These are phyloP conservation scores for Penicillium odoratum DNA, from an alignment of 495 filamentous ascomycete genomes.

Conservation along the genomic window DNA sequence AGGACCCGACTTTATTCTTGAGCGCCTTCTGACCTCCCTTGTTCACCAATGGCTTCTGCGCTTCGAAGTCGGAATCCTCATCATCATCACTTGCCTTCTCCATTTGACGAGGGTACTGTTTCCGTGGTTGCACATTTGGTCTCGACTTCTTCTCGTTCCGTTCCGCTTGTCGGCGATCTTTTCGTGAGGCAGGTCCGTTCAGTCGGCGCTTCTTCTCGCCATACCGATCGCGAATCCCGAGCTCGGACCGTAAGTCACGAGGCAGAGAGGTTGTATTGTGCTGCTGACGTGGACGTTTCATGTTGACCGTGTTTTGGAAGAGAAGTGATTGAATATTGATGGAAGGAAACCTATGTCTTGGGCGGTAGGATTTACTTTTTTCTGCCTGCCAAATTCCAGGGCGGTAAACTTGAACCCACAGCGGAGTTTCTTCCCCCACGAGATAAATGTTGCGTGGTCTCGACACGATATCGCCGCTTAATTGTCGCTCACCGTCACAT, in stretches of 20 bases:
- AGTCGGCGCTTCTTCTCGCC: constrained; percentile 42
- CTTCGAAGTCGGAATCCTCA: constrained; percentile 25
- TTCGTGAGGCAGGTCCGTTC: constrained; percentile 48
- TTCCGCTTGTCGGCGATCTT: constrained; percentile 61
- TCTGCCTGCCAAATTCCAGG: constrained; percentile 23
- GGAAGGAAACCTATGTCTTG: neutral
- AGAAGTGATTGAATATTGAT: neutral
- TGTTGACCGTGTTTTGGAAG: constrained; percentile 19
- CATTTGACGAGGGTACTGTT: constrained; percentile 10
- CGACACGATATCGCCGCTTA: constrained; percentile 1
- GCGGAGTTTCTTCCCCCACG: constrained; percentile 31
- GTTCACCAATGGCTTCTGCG: constrained; percentile 8
- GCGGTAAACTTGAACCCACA: constrained; percentile 26
- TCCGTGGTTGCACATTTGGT: constrained; percentile 17
- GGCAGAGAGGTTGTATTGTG: constrained; percentile 65
- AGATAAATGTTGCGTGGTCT: constrained; percentile 10
- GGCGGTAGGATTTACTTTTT: constrained; percentile 29
- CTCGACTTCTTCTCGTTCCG: constrained; percentile 55
- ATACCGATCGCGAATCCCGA: constrained; percentile 51
- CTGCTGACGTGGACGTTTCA: constrained; percentile 42
- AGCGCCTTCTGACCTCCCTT: constrained; percentile 11
- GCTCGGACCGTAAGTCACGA: constrained; percentile 56
- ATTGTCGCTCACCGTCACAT: constrained; percentile 12
- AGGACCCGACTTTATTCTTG: neutral
- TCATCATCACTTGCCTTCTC: constrained; percentile 28